Conservation (phyloP, 371 early-diverging fungal species). For the Rhizopus sp. region DNA sequence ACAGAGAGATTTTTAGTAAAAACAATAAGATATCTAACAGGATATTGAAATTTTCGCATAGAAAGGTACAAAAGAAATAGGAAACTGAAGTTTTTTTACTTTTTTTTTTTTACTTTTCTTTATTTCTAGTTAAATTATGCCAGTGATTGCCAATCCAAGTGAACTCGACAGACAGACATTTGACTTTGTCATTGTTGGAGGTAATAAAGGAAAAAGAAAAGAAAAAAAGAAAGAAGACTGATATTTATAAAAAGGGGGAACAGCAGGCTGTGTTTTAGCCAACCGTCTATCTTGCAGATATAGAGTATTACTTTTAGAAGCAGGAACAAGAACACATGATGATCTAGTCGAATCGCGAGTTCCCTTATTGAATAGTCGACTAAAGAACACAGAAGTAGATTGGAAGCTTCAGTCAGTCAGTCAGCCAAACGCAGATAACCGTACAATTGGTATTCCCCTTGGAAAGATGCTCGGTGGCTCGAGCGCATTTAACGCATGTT, state of each 20-base stretch:
- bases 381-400: constrained; percentile 21
- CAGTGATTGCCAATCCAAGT: constrained; percentile 7
- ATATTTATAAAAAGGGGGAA: constrained; percentile 21
- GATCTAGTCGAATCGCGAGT: constrained; percentile 12
- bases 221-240: neutral
- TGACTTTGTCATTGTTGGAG: constrained; percentile 26
- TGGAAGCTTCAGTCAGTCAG: constrained; percentile 19
- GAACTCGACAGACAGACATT: constrained; percentile 9
- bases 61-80: no score
- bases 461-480: constrained; percentile 45
- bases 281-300: constrained; percentile 22
- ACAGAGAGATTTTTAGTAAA: no score
- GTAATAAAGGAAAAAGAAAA: neutral
- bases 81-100: neutral
- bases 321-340: constrained; percentile 18
- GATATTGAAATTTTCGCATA: no score
- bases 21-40: no score
- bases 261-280: constrained; percentile 35
- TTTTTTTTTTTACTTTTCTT: neutral
- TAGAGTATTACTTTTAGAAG: constrained; percentile 25
- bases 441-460: constrained; percentile 27
- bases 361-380: constrained; percentile 20
- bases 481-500: constrained; percentile 40
- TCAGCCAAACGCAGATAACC: constrained; percentile 16
- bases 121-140: constrained; percentile 4